Evolutionary conservation across 2,329 filamentous ascomycete genomes (phyloP).

Genomic region (Fusarium secorum): DNA sequence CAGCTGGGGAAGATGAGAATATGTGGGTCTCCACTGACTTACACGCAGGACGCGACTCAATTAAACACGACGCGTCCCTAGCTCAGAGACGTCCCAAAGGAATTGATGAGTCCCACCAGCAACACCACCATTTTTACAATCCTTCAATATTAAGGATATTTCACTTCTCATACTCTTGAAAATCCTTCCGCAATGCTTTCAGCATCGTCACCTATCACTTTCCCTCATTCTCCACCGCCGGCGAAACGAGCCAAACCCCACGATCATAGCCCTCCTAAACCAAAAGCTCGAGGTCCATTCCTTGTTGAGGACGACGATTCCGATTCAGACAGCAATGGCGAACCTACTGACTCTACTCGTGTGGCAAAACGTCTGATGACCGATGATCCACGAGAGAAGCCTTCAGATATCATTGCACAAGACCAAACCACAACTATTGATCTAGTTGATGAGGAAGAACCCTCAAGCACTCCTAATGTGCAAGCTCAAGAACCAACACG

Average conservation of each 20-base stretch:
- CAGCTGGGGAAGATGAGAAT: slow-evolving; percentile 1
- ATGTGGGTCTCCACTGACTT: slow-evolving; percentile 25
- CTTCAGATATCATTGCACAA: background rate
- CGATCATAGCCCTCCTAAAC: slow-evolving; percentile 45
- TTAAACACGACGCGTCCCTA: slow-evolving; percentile 43
- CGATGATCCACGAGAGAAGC: slow-evolving; percentile 34
- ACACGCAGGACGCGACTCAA: slow-evolving; percentile 40
- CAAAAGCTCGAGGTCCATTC: slow-evolving; percentile 51
- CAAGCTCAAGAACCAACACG: slow-evolving; percentile 23
- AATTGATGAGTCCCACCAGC: slow-evolving; percentile 22
- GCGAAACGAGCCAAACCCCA: slow-evolving; percentile 50
- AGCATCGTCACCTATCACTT: slow-evolving; percentile 66
- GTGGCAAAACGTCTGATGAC: slow-evolving; percentile 46
- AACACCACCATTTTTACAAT: background rate
- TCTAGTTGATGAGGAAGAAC: background rate
- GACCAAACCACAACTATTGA: background rate
- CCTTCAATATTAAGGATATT: background rate
- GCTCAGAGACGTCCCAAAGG: slow-evolving; percentile 15
- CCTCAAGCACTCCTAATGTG: background rate
- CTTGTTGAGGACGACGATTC: slow-evolving; percentile 51
- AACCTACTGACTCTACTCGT: slow-evolving; percentile 14
- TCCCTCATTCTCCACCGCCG: slow-evolving; percentile 57
- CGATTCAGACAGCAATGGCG: slow-evolving; percentile 38
- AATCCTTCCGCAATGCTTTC: slow-evolving; percentile 58
- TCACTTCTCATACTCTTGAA: background rate